Conservation (phyloP, 257 asterid genomes). For the Scutellaria minor region DNA sequence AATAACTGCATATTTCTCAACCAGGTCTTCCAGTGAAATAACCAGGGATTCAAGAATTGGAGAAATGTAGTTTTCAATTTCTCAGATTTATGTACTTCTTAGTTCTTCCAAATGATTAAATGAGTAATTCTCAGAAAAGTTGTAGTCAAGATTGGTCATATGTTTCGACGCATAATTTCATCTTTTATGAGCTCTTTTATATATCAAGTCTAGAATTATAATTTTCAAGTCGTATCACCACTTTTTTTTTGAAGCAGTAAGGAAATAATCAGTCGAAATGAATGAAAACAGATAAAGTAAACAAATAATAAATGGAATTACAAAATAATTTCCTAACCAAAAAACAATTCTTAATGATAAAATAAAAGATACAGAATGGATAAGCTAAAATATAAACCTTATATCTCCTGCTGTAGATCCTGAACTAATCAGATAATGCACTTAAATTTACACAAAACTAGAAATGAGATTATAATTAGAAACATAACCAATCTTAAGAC, state of each 20-base stretch:
- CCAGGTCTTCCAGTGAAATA: too few relatives aligned
- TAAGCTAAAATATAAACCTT: slow-evolving; percentile 14
- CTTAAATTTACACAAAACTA: neutral
- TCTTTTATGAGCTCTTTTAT: too few relatives aligned
- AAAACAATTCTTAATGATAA: neutral
- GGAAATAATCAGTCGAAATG: neutral
- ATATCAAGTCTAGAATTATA: too few relatives aligned
- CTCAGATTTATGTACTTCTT: too few relatives aligned
- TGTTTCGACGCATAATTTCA: too few relatives aligned
- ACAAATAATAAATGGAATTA: neutral
- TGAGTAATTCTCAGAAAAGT: too few relatives aligned
- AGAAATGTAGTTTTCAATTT: too few relatives aligned
- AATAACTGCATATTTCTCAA: too few relatives aligned
- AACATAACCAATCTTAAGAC: slow-evolving; percentile 19
- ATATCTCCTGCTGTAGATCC: slow-evolving; percentile 21
- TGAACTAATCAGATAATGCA: slow-evolving; percentile 23
- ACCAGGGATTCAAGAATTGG: too few relatives aligned
- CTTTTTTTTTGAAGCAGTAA: neutral
- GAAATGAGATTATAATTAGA: neutral
- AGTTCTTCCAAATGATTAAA: too few relatives aligned
- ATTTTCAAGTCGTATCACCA: neutral
- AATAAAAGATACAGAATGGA: slow-evolving; percentile 18
- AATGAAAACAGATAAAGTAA: neutral
- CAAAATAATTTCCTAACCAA: neutral
- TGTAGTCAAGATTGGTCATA: too few relatives aligned